Base-by-base conservation (phyloP, 1,139 yeast species). In the Geotrichum fermentans region DNA sequence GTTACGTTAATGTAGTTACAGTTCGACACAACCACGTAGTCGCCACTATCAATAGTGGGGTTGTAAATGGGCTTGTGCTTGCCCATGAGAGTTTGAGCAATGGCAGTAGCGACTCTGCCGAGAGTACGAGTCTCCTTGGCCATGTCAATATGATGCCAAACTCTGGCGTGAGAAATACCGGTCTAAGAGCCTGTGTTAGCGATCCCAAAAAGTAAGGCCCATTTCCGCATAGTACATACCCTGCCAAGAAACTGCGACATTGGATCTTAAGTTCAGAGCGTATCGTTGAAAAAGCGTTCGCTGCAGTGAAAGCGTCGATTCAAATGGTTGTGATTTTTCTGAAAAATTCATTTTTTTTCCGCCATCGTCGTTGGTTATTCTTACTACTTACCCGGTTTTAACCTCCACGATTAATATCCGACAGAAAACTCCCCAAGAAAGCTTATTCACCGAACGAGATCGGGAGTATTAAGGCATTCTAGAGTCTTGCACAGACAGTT, bases 141-240 rank as follows among this genome's bases (percentile, higher is more conserved):
- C 45, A 88, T 79, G 64, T 92, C 97, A 33, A 94, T 86, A 64
- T 90, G 96, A 64, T 90, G 97, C 99, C 99, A 92, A 41, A 84
- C 77, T 58, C 96, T 77, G 41, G 96, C 84, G 59, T 86, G 80
- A 4, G 95, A 88, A 28, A 83, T 73, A 8, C 81, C 85, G 5
- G 89, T 77, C 68, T 74, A 51, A n/a, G 22, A 17, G 14, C 11
- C n/a, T 17, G 17, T 18, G 39, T 36, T 21, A 36, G 39, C n/a
- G 8, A 42, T 24, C 21, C 29, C 16, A 36, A 29, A n/a, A n/a
- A n/a, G 32, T 32, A 20, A 20, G 17, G 39, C 5, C 18, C 4
- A n/a, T 33, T 2, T 4, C 13, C 11, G 3, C 38, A 34, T 16
- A 11, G 29, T 16, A 52, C 66, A 20, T 56, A 65, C 70, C 62